These are phyloP conservation scores for Trichoderma erinaceum DNA, from an alignment of 495 filamentous ascomycete genomes.

Conservation along the genomic window DNA sequence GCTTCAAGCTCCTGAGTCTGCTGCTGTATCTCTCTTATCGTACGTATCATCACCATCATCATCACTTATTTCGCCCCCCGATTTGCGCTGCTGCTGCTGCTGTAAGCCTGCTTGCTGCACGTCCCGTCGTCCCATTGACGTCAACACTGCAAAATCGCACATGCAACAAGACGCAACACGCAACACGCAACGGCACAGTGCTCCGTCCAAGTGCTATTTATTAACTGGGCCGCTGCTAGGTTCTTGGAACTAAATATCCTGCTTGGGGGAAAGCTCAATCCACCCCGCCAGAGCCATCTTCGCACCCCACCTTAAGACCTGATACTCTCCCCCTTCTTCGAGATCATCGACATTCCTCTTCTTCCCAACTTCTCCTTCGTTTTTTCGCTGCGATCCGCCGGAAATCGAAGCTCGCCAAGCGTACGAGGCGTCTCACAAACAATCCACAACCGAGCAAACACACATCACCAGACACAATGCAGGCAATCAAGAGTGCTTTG, in stretches of 20 bases:
- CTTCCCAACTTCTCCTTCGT: neutral
- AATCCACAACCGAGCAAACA: slow-evolving; percentile 16
- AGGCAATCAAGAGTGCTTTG: slow-evolving; percentile 61
- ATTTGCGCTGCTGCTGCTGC: neutral
- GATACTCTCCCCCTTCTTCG: slow-evolving; percentile 4
- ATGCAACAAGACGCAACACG: neutral
- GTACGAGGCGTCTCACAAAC: neutral
- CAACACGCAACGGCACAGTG: neutral
- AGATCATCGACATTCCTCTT: neutral
- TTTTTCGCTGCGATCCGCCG: neutral
- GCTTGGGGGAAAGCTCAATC: slow-evolving; percentile 11
- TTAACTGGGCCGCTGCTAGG: slow-evolving; percentile 11
- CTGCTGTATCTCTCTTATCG: neutral
- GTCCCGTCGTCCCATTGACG: neutral
- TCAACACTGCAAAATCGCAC: neutral
- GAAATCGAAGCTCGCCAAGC: neutral
- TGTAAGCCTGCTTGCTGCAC: neutral
- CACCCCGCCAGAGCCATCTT: slow-evolving; percentile 9
- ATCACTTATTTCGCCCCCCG: neutral
- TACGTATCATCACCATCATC: neutral
- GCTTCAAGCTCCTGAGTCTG: neutral
- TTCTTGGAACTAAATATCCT: neutral
- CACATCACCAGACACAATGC: slow-evolving; percentile 49
- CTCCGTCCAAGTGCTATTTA: neutral
- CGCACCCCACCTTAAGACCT: slow-evolving; percentile 12